Base-by-base conservation (phyloP, 257 asterid genomes). In the Thymus mandschuricus region DNA sequence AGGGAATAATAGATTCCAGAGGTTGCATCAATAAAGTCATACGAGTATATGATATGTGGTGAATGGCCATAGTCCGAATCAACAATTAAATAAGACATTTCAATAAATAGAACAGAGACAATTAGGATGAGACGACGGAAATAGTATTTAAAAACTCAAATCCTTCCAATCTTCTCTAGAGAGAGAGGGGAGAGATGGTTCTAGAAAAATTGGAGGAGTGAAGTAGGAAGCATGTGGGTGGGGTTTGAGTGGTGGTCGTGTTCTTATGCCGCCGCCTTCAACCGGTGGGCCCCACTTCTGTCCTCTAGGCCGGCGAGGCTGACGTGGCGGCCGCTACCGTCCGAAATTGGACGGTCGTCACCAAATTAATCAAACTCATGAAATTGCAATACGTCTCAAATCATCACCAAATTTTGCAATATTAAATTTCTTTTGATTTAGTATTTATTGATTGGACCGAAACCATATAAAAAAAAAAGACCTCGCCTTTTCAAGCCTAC, bases 241-340 rank as follows among this genome's bases (percentile, higher is more conserved):
- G 60, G 60, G 60, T 54, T 54, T 3, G 40, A 56, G 7, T 55
- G 60, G 60, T 28, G 60, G 60, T 55, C n/a, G 38, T 55, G 29
- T 5, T 15, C 58, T 8, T 13, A 15, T 51, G 5, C 7, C 7
- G 8, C 38, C 59, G 38, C 31, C 60, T 28, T 29, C 7, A 28
- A 29, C 1, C 6, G 44, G 12, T 0, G 41, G 62, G 62, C 1
- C 62, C 61, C 62, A 56, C 62, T 56, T 56, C 3, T 6, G 15
- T 10, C n/a, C 8, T 9, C 8, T 56, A 28, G 62, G 62, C 40
- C 62, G 62, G 62, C 60, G 60, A 55, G 2, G 13, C 7, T 11
- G 61, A 30, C 3, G 60, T 27, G 60, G 60, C 44, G 62, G 60
- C 62, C 12, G 45, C 64, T 59, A 33, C 28, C 33, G 0, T 59